Percentiles rank a stretch among this genome's conserved stretches.
phyloP scores from a whole-genome alignment of 2,329 filamentous ascomycete species.

The Penicillium sp. region DNA sequence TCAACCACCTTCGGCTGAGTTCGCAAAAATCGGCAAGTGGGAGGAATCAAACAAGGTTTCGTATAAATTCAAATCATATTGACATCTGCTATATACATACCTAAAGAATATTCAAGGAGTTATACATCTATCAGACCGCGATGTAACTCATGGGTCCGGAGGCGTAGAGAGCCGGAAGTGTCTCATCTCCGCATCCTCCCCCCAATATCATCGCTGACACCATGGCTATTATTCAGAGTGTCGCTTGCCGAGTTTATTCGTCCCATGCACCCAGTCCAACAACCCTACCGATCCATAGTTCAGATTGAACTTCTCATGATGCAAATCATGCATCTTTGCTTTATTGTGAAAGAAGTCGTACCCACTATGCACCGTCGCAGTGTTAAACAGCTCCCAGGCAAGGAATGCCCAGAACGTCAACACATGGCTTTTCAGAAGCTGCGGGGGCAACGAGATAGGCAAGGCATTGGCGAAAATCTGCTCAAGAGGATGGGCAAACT shows the following conservation, averaged over 20 bases:
- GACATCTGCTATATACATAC: no score
- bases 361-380: conserved; percentile 57
- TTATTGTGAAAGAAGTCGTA: conserved; percentile 53
- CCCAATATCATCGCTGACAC: background rate
- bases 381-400: conserved; percentile 52
- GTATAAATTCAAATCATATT: no score
- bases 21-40: background rate
- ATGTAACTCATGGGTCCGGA: no score
- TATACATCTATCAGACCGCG: no score
- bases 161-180: no score
- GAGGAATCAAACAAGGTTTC: background rate
- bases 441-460: conserved; percentile 53
- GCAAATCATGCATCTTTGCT: conserved; percentile 56
- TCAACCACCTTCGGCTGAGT: background rate
- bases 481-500: conserved; percentile 60
- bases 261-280: conserved; percentile 59
- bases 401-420: conserved; percentile 56
- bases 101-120: no score
- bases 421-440: conserved; percentile 50
- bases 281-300: conserved; percentile 56
- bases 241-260: conserved; percentile 30
- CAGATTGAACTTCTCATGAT: conserved; percentile 58
- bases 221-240: conserved; percentile 8
- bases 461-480: conserved; percentile 56
- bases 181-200: background rate